Conservation (phyloP, 2,329 filamentous ascomycete species). For the Phyllosticta capitalensis region DNA sequence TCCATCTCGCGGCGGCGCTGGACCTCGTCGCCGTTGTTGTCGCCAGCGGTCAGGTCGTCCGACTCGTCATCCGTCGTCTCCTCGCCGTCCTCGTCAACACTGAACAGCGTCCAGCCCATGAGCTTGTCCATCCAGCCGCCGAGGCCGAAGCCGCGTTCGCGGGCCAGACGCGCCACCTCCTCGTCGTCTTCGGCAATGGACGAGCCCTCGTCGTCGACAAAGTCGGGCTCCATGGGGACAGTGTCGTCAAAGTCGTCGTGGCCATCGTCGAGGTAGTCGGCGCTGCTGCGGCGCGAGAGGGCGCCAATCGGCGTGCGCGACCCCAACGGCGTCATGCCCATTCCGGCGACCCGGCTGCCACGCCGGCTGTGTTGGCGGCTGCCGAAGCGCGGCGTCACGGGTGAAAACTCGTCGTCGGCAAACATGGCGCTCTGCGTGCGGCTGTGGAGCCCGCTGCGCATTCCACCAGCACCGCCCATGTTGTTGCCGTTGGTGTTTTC, state of each 20-base stretch:
- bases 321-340: not conserved
- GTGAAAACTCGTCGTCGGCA: conserved; percentile 23
- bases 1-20: conserved; percentile 25
- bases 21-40: conserved; percentile 25
- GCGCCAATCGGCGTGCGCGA: not conserved
- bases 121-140: conserved; percentile 49
- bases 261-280: conserved; percentile 14
- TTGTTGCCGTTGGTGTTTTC: not conserved
- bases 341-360: conserved; percentile 6
- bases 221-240: conserved; percentile 36
- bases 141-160: conserved; percentile 44
- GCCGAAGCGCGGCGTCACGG: conserved; percentile 15
- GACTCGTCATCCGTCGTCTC: conserved; percentile 21
- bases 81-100: conserved; percentile 42
- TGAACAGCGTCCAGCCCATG: conserved; percentile 49
- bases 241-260: conserved; percentile 14
- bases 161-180: conserved; percentile 43
- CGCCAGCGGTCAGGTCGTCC: conserved; percentile 19
- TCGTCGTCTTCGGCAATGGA: conserved; percentile 37
- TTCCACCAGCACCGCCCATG: not conserved
- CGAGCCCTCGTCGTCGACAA: conserved; percentile 35
- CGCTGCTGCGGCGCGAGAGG: not conserved
- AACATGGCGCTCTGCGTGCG: conserved; percentile 15
- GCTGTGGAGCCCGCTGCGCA: conserved; percentile 1
- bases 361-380: conserved; percentile 4